phyloP scores from a whole-genome alignment of 2,329 filamentous ascomycete genomes.

The Aureobasidium musti region DNA sequence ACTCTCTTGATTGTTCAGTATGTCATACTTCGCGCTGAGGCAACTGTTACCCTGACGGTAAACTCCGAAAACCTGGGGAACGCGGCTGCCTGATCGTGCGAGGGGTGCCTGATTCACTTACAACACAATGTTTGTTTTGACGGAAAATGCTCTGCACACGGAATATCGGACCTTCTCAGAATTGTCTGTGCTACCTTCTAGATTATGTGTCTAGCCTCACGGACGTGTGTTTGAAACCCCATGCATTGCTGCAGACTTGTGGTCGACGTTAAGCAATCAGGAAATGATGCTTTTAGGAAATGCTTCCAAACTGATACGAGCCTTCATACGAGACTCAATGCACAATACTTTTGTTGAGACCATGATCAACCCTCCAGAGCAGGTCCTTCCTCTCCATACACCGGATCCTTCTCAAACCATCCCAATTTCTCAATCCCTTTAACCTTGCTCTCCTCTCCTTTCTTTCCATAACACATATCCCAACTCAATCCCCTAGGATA shows the following conservation, averaged over 20 bases:
- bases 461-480: conserved; percentile 71
- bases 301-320: neutral
- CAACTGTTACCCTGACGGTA: conserved; percentile 2
- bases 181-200: no score
- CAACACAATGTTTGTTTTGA: neutral
- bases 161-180: neutral
- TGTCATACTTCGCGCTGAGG: conserved; percentile 14
- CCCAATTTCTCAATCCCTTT: conserved; percentile 51
- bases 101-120: no score
- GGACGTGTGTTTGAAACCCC: neutral
- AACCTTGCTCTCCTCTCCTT: conserved; percentile 57
- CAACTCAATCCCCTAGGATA: conserved; percentile 62
- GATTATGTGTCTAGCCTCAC: no score
- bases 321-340: no score
- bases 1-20: neutral
- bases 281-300: no score
- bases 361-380: conserved; percentile 50
- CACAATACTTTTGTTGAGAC: no score
- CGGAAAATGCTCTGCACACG: no score
- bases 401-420: conserved; percentile 63
- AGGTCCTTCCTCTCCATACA: conserved; percentile 60
- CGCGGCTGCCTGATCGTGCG: conserved; percentile 11
- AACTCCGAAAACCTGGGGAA: neutral
- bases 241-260: no score
- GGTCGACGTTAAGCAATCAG: no score